Percentiles rank a stretch among this genome's conserved stretches.
phyloP scores from a whole-genome alignment of 805 yeast species.

The Starmerella khaoyaiensis region DNA sequence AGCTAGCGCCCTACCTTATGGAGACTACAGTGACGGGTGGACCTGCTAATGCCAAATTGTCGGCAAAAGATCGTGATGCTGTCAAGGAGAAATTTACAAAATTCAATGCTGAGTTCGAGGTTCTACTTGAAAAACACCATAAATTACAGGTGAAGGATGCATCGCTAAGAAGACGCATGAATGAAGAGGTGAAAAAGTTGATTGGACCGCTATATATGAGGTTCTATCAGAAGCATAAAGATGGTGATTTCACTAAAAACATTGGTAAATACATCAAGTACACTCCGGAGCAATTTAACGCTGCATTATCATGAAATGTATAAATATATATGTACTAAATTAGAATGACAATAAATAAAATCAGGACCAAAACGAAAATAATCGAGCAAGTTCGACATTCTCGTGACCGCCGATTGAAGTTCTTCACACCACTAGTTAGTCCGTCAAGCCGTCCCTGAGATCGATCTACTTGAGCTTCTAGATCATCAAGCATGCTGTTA shows the following conservation, averaged over 20 bases:
- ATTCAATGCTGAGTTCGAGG: constrained; percentile 76
- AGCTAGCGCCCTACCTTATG: constrained; percentile 60
- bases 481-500: constrained; percentile 28
- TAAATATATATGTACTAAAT: too few species aligned
- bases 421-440: constrained; percentile 28
- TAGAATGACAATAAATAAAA: constrained; percentile 26
- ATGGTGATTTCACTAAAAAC: constrained; percentile 60
- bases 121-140: constrained; percentile 52
- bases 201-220: constrained; percentile 75
- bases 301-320: too few species aligned
- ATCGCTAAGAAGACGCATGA: constrained; percentile 47
- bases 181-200: constrained; percentile 51
- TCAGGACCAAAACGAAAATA: constrained; percentile 25
- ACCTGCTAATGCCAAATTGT: constrained; percentile 31
- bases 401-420: constrained; percentile 29
- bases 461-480: constrained; percentile 30
- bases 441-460: constrained; percentile 26
- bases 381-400: constrained; percentile 30
- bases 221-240: constrained; percentile 63
- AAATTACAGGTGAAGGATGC: constrained; percentile 54
- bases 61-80: constrained; percentile 56
- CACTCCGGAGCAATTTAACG: constrained; percentile 32
- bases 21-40: constrained; percentile 62
- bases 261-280: constrained; percentile 58
- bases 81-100: constrained; percentile 73